Conservation (phyloP, 2,329 filamentous ascomycete genomes). For the Hypoxylon sp. region DNA sequence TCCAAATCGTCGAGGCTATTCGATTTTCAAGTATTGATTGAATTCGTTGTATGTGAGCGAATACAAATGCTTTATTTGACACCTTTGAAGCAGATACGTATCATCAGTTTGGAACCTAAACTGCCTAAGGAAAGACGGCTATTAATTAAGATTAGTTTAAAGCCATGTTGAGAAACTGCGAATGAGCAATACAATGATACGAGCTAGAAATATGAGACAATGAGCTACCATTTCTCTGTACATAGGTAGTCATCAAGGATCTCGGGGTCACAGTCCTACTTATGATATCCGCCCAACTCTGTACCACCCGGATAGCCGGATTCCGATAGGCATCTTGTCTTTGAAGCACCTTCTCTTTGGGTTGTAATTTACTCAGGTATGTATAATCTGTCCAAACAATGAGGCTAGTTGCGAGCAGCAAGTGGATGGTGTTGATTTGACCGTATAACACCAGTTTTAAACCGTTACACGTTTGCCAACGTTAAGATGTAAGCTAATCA, state of each 20-base stretch:
- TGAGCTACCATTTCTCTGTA: not conserved
- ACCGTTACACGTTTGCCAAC: not conserved
- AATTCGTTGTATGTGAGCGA: not conserved
- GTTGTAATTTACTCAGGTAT: not conserved
- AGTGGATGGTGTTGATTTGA: not conserved
- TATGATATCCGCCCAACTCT: not conserved
- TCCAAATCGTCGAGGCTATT: not conserved
- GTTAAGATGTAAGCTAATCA: constrained; percentile 2
- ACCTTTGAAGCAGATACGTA: not conserved
- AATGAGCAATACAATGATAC: not conserved
- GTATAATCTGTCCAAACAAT: not conserved
- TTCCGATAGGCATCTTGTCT: not conserved
- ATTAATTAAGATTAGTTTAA: not conserved
- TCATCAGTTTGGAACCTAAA: not conserved
- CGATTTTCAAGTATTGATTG: not conserved
- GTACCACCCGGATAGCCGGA: not conserved
- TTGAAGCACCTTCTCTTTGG: not conserved
- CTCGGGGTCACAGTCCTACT: not conserved
- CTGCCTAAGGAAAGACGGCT: not conserved
- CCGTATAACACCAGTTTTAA: not conserved
- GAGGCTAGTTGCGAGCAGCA: not conserved
- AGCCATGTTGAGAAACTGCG: not conserved
- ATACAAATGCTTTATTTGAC: not conserved
- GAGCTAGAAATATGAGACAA: not conserved
- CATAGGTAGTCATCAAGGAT: not conserved